Percentiles rank a stretch among this genome's conserved stretches.
phyloP scores from a whole-genome alignment of 805 yeast species.

The Barnettozyma populi region DNA sequence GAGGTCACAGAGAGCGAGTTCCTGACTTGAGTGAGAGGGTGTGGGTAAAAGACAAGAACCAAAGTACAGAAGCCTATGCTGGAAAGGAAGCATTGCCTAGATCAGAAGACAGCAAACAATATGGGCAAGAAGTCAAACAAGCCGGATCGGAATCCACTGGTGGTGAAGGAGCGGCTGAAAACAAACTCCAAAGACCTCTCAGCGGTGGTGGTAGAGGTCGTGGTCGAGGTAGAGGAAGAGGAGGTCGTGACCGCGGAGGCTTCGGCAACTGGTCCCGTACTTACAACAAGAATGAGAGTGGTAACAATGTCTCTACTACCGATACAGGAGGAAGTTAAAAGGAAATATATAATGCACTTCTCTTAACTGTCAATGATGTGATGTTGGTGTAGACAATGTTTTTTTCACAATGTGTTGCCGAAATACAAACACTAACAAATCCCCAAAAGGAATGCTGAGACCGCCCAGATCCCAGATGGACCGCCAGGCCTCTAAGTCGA shows the following conservation, averaged over 20 bases:
- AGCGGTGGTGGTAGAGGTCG: conserved; percentile 9
- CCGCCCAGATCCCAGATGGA: background rate
- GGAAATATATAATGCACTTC: background rate
- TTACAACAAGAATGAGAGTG: conserved; percentile 2
- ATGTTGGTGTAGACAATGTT: too few relatives aligned
- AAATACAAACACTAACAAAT: too few relatives aligned
- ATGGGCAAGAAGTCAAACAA: background rate
- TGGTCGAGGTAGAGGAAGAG: conserved; percentile 21
- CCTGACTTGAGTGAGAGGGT: background rate
- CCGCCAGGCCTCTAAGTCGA: conserved; percentile 4
- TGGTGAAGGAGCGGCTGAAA: background rate
- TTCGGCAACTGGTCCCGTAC: conserved; percentile 2
- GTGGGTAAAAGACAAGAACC: conserved; percentile 2
- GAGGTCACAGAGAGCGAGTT: conserved; percentile 2
- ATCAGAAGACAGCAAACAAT: background rate
- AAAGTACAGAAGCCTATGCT: conserved; percentile 2
- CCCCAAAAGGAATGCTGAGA: background rate
- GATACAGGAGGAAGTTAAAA: background rate
- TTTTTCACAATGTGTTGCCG: too few relatives aligned
- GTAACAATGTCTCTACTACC: background rate
- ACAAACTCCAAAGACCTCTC: too few relatives aligned
- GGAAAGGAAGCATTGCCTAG: background rate
- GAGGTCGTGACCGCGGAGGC: conserved; percentile 2
- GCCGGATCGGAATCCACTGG: background rate
- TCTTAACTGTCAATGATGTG: too few relatives aligned